phyloP scores from a whole-genome alignment of 1,284 basidiomycete genomes.

The Marasmius oreades region DNA sequence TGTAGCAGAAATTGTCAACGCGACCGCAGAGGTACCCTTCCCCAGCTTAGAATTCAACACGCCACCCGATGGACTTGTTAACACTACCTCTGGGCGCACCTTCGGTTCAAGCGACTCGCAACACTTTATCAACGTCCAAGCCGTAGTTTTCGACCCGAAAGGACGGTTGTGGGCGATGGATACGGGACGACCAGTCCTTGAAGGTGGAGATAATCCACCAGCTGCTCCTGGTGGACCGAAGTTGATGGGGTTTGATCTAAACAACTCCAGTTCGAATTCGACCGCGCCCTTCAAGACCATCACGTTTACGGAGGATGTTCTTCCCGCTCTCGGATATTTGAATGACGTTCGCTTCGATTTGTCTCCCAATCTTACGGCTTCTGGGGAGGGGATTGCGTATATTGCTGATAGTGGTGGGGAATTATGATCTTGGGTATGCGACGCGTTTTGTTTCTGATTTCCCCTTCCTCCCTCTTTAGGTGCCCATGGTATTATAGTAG shows the following conservation, averaged over 20 bases:
- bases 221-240: slow-evolving; percentile 26
- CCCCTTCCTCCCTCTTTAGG: slow-evolving; percentile 14
- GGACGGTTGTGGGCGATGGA: slow-evolving; percentile 30
- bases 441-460: neutral
- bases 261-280: slow-evolving; percentile 3
- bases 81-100: slow-evolving; percentile 10
- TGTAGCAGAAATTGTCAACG: slow-evolving; percentile 15
- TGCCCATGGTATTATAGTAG: slow-evolving; percentile 24
- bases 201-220: slow-evolving; percentile 22
- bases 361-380: slow-evolving; percentile 15
- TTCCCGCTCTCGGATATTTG: slow-evolving; percentile 25
- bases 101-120: slow-evolving; percentile 18
- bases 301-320: slow-evolving; percentile 23
- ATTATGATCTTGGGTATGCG: neutral
- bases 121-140: slow-evolving; percentile 26
- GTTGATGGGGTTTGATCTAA: slow-evolving; percentile 27
- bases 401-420: slow-evolving; percentile 25
- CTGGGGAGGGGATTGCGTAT: slow-evolving; percentile 26
- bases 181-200: slow-evolving; percentile 21
- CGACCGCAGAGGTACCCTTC: slow-evolving; percentile 15
- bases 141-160: slow-evolving; percentile 24
- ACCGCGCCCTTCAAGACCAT: slow-evolving; percentile 24
- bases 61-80: slow-evolving; percentile 16
- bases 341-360: slow-evolving; percentile 29
- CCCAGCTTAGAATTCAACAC: slow-evolving; percentile 17